These are phyloP conservation scores for Eurotiales sp. DNA, from an alignment of 2,329 filamentous ascomycete species.

Conservation along the genomic window DNA sequence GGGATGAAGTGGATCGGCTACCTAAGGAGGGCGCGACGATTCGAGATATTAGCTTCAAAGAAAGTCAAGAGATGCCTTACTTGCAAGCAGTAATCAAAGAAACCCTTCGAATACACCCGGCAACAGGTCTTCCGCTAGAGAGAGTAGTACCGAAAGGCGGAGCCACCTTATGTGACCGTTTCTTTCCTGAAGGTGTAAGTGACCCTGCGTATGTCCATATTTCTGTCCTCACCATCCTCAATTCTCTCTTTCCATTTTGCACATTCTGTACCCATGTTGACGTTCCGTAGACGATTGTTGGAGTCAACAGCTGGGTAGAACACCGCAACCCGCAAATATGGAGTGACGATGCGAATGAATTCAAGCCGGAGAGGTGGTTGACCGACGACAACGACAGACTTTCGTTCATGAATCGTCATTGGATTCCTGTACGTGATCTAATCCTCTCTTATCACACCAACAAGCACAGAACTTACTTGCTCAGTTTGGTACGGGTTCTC, in stretches of 20 bases:
- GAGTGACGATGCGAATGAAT: conserved; percentile 21
- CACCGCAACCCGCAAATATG: conserved; percentile 22
- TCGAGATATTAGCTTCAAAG: conserved; percentile 3
- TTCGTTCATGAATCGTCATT: background rate
- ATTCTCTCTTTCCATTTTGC: too few relatives aligned
- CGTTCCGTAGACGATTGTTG: conserved; percentile 20
- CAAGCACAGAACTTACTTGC: too few relatives aligned
- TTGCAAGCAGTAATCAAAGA: conserved; percentile 15
- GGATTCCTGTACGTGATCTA: background rate
- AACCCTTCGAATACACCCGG: conserved; percentile 13
- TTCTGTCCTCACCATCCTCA: too few relatives aligned
- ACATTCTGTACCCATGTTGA: too few relatives aligned
- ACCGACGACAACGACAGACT: background rate
- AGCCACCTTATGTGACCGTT: background rate
- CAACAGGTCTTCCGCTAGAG: conserved; percentile 13
- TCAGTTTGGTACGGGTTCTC: conserved; percentile 6
- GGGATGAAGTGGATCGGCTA: conserved; percentile 19
- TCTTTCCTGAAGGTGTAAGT: too few relatives aligned
- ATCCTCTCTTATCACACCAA: too few relatives aligned
- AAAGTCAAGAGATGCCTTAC: conserved; percentile 3
- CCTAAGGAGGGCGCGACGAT: conserved; percentile 2
- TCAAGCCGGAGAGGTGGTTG: conserved; percentile 24
- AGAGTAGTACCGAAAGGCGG: conserved; percentile 13
- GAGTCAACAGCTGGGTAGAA: conserved; percentile 23
- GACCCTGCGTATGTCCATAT: too few relatives aligned